These are phyloP conservation scores for Mycena chlorophos DNA, from an alignment of 768 basidiomycete species.

Conservation along the genomic window DNA sequence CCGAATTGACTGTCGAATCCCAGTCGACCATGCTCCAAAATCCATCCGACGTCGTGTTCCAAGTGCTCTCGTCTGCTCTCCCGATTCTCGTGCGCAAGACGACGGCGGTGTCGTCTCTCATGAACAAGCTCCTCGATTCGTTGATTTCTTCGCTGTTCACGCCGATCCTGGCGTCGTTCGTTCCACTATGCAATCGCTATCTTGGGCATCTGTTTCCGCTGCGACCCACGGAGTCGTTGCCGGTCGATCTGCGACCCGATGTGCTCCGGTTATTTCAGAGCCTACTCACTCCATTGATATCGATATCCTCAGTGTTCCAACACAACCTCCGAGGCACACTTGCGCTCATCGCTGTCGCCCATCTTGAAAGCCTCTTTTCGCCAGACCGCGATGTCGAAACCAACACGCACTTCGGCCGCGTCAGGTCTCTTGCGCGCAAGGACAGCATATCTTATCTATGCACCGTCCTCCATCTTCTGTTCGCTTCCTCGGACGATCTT, in stretches of 20 bases:
- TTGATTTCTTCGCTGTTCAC: constrained; percentile 22
- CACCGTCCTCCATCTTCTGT: constrained; percentile 40
- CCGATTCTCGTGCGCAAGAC: constrained; percentile 21
- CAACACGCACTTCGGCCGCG: constrained; percentile 26
- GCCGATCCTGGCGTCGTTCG: constrained; percentile 15
- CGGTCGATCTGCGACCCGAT: constrained; percentile 30
- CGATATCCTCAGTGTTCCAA: constrained; percentile 18
- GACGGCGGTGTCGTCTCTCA: constrained; percentile 8
- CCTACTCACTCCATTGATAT: constrained; percentile 18
- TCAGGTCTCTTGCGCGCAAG: constrained; percentile 44
- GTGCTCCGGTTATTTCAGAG: constrained; percentile 31
- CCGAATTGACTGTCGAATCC: constrained; percentile 16
- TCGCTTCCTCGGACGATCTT: constrained; percentile 9
- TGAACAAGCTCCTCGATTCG: constrained; percentile 18
- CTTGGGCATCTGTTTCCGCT: constrained; percentile 10
- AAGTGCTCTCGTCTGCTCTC: constrained; percentile 14
- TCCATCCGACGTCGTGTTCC: constrained; percentile 2
- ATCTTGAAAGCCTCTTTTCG: constrained; percentile 37
- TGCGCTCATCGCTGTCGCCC: constrained; percentile 39
- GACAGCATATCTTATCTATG: constrained; percentile 58
- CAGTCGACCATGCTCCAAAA: constrained; percentile 14
- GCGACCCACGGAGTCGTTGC: constrained; percentile 4
- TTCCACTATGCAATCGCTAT: constrained; percentile 14
- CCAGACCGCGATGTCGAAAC: background rate
- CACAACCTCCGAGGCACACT: constrained; percentile 30